phyloP scores from a whole-genome alignment of 2,329 filamentous ascomycete species.

The Fusarium sp. region DNA sequence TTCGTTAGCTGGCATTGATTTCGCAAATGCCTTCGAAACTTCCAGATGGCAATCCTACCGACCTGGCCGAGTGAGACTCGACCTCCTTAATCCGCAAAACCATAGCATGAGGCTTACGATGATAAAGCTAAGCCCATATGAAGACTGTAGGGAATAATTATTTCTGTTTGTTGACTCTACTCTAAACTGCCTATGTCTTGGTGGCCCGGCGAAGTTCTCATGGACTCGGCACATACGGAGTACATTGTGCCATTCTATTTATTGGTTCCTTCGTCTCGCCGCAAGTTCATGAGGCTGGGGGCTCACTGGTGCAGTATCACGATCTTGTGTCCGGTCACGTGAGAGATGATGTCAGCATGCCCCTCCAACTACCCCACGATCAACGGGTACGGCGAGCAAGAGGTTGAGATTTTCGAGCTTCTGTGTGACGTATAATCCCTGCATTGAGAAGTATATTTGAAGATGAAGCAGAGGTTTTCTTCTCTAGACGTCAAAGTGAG shows the following conservation, averaged over 20 bases:
- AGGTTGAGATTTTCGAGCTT: slow-evolving; percentile 24
- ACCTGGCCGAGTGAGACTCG: too few species aligned
- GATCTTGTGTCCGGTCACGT: slow-evolving; percentile 17
- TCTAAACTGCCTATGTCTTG: too few species aligned
- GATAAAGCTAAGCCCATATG: too few species aligned
- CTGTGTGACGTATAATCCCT: slow-evolving; percentile 3
- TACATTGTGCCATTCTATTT: too few species aligned
- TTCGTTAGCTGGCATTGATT: background rate
- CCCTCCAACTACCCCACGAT: slow-evolving; percentile 35
- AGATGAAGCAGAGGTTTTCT: slow-evolving; percentile 84
- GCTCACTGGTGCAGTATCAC: background rate
- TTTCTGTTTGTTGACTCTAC: too few species aligned
- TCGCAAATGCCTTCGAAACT: background rate
- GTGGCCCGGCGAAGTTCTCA: too few species aligned
- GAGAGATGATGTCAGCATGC: slow-evolving; percentile 35
- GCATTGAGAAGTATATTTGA: slow-evolving; percentile 34
- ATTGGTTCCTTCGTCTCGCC: background rate
- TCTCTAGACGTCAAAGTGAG: slow-evolving; percentile 80
- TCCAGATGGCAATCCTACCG: background rate
- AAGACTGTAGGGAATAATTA: too few species aligned
- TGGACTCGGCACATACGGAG: too few species aligned
- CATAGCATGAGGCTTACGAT: too few species aligned
- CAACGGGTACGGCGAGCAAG: slow-evolving; percentile 16
- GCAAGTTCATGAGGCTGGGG: background rate
- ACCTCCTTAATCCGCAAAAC: too few species aligned